Base-by-base conservation (phyloP, 768 basidiomycete species). In the Naganishia vaughanmartiniae region DNA sequence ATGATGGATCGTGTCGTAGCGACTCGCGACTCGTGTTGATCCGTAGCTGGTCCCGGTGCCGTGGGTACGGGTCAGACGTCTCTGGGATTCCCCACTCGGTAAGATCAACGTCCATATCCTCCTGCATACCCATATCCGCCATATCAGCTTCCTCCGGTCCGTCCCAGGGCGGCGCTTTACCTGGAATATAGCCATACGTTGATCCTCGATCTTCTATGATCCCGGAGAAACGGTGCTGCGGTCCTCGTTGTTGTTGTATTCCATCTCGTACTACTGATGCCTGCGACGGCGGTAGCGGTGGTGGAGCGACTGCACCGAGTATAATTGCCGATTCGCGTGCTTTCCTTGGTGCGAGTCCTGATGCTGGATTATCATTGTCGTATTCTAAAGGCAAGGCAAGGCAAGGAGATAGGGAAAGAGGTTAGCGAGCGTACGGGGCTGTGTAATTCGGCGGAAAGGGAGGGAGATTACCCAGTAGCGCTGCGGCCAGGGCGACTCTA, bases 21-120 rank as follows among this genome's bases (percentile, higher is more conserved):
- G 36, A 3, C 14, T 12, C 28, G 15, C 54, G 17, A 45, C 19
- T 33, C 21, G 15, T 48, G 14, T 36, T 26, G 28, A 33, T 55
- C 45, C 39, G 34, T 24, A 39, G 9, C 6, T 12, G 21, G 1
- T 42, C 14, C 15, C 12, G 33, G 39, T n/a, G n/a, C n/a, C n/a
- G n/a, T n/a, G n/a, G n/a, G n/a, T n/a, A n/a, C 28, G 51, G 56
- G 19, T 60, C 28, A 15, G 65, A 46, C 15, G 46, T 60, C 28
- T 72, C 67, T 4, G 71, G 71, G 10, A 72, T 21, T 24, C 67
- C 71, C 71, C 71, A 72, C 12, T 58, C 65, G 14, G 54, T 53
- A 0, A 72, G 45, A 51, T 72, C 71, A 10, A 72, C 71, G 24
- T 72, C 71, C 60, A 63, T 63, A 30, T 63, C 60, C n/a, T 60